Evolutionary conservation across 225 moss, liverwort and hornwort species (phyloP).

Genomic region (Pseudisothecium myosuroides): DNA sequence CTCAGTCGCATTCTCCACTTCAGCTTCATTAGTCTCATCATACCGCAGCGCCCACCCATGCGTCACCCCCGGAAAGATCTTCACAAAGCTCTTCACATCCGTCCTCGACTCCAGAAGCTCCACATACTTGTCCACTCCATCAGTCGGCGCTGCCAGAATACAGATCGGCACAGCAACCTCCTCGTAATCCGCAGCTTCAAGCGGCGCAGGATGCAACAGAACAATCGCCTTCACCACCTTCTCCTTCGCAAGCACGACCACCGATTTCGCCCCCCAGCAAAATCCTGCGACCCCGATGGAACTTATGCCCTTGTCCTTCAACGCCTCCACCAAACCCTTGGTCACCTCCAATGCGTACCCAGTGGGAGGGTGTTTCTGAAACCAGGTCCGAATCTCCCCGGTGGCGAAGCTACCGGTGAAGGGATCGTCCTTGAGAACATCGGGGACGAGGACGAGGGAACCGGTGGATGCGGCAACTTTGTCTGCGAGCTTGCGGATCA

Average conservation of each 20-base stretch:
- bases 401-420: background rate
- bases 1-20: conserved; percentile 33
- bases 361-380: conserved; percentile 1
- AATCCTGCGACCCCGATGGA: conserved; percentile 45
- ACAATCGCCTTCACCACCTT: conserved; percentile 23
- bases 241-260: conserved; percentile 22
- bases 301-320: conserved; percentile 48
- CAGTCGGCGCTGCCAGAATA: conserved; percentile 17
- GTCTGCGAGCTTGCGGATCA: conserved; percentile 53
- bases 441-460: conserved; percentile 39
- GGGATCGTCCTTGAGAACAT: conserved; percentile 28
- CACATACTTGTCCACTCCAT: conserved; percentile 17
- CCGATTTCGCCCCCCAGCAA: conserved; percentile 52
- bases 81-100: conserved; percentile 29
- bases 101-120: conserved; percentile 3
- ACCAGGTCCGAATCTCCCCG: background rate
- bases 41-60: conserved; percentile 61
- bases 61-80: conserved; percentile 32
- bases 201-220: conserved; percentile 33
- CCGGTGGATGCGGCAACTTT: conserved; percentile 33
- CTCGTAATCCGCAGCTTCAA: conserved; percentile 17
- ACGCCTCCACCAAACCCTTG: conserved; percentile 31
- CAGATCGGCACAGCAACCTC: conserved; percentile 27
- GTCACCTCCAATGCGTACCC: background rate
- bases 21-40: conserved; percentile 19